Conservation (phyloP, 2,329 filamentous ascomycete species). For the Clonostachys sp. region DNA sequence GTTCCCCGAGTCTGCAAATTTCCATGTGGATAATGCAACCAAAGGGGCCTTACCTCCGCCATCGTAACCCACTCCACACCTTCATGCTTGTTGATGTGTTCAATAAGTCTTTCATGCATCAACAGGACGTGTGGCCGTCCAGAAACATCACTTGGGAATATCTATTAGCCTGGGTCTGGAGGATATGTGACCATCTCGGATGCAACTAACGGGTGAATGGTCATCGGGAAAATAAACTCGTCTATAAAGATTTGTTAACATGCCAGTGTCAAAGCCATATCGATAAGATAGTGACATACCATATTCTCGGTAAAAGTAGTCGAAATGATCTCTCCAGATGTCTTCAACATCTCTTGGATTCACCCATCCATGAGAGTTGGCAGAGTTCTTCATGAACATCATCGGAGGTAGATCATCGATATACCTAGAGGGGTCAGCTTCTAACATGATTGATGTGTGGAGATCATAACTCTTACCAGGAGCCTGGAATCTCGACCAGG, state of each 20-base stretch:
- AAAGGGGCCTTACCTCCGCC: slow-evolving; percentile 48
- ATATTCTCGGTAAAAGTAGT: slow-evolving; percentile 72
- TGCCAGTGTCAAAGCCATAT: too few species aligned
- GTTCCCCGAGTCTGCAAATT: background rate
- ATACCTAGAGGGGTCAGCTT: slow-evolving; percentile 32
- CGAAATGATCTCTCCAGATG: slow-evolving; percentile 62
- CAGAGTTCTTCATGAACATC: slow-evolving; percentile 66
- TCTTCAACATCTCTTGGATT: slow-evolving; percentile 55
- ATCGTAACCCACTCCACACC: slow-evolving; percentile 65
- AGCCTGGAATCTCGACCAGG: slow-evolving; percentile 60
- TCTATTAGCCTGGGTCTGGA: too few species aligned
- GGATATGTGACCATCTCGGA: too few species aligned
- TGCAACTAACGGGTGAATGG: slow-evolving; percentile 54
- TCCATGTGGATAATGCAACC: background rate
- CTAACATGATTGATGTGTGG: slow-evolving; percentile 20
- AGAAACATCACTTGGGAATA: slow-evolving; percentile 45
- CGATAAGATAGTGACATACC: background rate
- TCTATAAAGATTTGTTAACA: slow-evolving; percentile 28
- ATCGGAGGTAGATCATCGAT: slow-evolving; percentile 58
- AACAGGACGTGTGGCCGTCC: slow-evolving; percentile 69
- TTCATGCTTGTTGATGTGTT: slow-evolving; percentile 59
- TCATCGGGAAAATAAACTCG: slow-evolving; percentile 73
- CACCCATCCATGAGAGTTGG: slow-evolving; percentile 59
- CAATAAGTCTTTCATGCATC: slow-evolving; percentile 65
- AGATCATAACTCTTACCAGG: background rate